Evolutionary conservation across 192 early-diverging fungal genomes (phyloP), one percentile per base, ranked within the genome.

Genomic region (Helicostylum pulchrum): DNA sequence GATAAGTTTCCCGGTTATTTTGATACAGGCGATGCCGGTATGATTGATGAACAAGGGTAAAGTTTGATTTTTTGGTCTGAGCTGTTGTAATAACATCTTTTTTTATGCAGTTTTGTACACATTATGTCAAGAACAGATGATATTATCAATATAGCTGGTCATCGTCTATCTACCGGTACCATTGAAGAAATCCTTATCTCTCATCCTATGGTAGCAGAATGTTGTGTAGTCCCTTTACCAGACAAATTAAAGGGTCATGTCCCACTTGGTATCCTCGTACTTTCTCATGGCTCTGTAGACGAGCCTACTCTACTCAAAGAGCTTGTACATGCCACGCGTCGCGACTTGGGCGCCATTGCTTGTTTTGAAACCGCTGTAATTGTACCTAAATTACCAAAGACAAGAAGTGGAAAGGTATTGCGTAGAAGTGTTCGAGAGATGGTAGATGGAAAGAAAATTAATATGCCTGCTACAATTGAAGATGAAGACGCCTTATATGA

Each of bases 381-480:
- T 43, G 85, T 95, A 3, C 68, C 82, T 17, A 72, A 85, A 8
- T 63, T 95, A 68, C 93, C 93, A 31, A 95, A 95, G 72, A 95
- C 93, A 1, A 72, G 93, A 12, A 85, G 82, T 19, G 93, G 93
- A 15, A 95, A 95, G 75, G 86, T 95, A 23, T 64, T 95, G 67
- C 77, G 93, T 49, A 78, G 88, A 34, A 88, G 85, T 53, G 82
- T 95, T 36, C 79, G 93, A 11, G 80, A 78, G 64, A 90, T 90
- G 76, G 71, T 86, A 45, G 83, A 85, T 26, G 88, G 85, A 42
- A 83, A 85, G 58, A 83, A 80, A 23, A 65, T 78, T 19, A 70
- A 67, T n/a, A 77, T 89, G 0, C 92, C 92, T 0, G 87, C 89
- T 0, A 94, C 92, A 9, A 92, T 94, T 63, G 92, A 94, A 67